Base-by-base conservation (phyloP, 176 grass and related monocot species). In the Themeda triandra region DNA sequence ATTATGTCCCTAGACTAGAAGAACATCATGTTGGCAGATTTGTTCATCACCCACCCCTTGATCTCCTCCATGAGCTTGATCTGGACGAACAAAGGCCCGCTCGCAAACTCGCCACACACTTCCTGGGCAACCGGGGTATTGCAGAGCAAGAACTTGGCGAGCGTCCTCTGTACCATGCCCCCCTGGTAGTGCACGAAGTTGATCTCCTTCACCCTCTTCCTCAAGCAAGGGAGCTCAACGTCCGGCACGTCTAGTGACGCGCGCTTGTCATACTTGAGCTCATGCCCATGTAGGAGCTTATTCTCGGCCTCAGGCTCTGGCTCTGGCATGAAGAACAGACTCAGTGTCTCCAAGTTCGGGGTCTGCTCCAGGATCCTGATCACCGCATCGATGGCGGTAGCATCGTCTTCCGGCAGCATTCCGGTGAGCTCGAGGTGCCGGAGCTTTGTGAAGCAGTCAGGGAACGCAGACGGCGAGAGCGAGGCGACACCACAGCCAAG, bases 121-220 rank as follows among this genome's bases (percentile, higher is more conserved):
- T 42, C 13, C 4, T n/a, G 27, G 15, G 81, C 29, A 12, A 0
- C 45, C 27, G 3, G 8, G 2, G 70, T 78, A 21, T 66, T 75
- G 35, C 70, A 6, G 32, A 87, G 78, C 70, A 87, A 44, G 9
- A 87, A 87, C 60, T 75, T 81, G 21, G 70, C 60, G 0, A 87
- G 60, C 46, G 6, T 44, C 25, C 85, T 40, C 25, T 87, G 85
- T 35, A 48, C 32, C 10, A 2, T 4, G 8, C 32, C 77, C 32
- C 32, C 69, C 12, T 86, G 42, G 59, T 86, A 86, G 8, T 87
- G 78, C 59, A 81, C 77, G 17, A 80, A 17, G 33, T 75, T 81
- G 18, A 81, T 75, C 85, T 58, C 60, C 27, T 21, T 75, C 25
- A 56, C 1, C 59, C 8, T 8, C 60, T 32, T 40, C 78, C 60